phyloP scores from a whole-genome alignment of 768 basidiomycete genomes.

The Tylopilus vinaceipallidus region DNA sequence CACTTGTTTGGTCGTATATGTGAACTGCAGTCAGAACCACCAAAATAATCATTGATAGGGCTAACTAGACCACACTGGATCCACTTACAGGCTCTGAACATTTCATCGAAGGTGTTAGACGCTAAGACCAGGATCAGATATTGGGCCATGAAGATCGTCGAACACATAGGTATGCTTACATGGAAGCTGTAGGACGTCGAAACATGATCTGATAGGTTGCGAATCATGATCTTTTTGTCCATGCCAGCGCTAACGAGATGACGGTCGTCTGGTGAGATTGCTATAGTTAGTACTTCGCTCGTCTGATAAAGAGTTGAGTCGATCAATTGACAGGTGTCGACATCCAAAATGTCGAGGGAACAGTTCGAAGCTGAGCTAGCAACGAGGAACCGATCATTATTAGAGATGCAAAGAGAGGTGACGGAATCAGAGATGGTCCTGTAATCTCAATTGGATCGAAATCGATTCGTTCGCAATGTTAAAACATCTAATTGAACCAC shows the following conservation, averaged over 20 bases:
- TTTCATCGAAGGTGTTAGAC: background rate
- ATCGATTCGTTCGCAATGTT: background rate
- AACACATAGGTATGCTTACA: background rate
- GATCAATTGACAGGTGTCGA: background rate
- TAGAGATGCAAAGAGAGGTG: slow-evolving; percentile 6
- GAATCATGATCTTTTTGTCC: background rate
- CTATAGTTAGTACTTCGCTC: slow-evolving; percentile 1
- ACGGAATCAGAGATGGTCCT: background rate
- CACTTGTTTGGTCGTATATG: slow-evolving; percentile 1
- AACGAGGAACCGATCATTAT: slow-evolving; percentile 3
- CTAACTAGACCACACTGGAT: background rate
- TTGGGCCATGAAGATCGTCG: background rate
- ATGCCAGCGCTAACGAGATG: background rate
- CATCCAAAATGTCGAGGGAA: slow-evolving; percentile 10
- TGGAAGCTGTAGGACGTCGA: background rate
- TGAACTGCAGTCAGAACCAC: background rate
- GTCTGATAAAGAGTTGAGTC: background rate
- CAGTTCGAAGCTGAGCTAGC: slow-evolving; percentile 2
- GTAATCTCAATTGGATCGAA: background rate
- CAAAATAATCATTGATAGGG: background rate
- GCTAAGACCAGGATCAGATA: background rate
- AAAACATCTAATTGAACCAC: slow-evolving; percentile 8
- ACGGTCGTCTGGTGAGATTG: slow-evolving; percentile 4
- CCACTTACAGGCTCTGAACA: slow-evolving; percentile 1
- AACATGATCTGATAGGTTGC: background rate